Conservation (phyloP, 495 filamentous ascomycete species). For the Mytilinidion resinicola region DNA sequence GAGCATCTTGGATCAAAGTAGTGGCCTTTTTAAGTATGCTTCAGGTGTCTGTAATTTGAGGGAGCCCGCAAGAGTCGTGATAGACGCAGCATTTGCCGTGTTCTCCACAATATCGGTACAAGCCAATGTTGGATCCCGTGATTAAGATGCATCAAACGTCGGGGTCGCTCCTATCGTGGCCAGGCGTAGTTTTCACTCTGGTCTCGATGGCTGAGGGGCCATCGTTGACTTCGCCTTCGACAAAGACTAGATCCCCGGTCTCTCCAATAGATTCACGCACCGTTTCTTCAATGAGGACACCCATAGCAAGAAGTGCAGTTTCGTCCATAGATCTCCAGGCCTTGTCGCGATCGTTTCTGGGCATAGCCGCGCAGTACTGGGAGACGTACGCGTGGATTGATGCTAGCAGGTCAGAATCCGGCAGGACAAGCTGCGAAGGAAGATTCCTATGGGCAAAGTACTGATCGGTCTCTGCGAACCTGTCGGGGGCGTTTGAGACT, state of each 20-base stretch:
- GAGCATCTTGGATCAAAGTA: too few species aligned
- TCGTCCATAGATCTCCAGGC: conserved; percentile 72
- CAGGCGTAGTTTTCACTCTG: too few species aligned
- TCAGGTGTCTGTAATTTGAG: too few species aligned
- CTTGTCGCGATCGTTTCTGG: conserved; percentile 15
- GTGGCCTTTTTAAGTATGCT: too few species aligned
- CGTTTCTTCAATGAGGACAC: conserved; percentile 76
- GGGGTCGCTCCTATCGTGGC: too few species aligned
- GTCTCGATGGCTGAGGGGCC: too few species aligned
- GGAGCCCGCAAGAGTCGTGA: too few species aligned
- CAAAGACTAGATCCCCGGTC: conserved; percentile 68
- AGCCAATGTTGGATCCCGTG: too few species aligned
- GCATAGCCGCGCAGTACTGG: conserved; percentile 53
- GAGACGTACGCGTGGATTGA: conserved; percentile 67
- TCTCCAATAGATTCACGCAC: conserved; percentile 56
- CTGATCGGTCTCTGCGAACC: conserved; percentile 63
- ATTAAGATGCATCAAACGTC: too few species aligned
- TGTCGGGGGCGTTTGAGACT: conserved; percentile 50
- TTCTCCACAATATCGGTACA: too few species aligned
- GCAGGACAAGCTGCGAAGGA: conserved; percentile 49
- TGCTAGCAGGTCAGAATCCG: conserved; percentile 68
- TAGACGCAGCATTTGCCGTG: too few species aligned
- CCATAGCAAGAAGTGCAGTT: conserved; percentile 74
- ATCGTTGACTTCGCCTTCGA: conserved; percentile 48
- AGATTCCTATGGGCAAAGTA: conserved; percentile 59